phyloP scores from a whole-genome alignment of 1,284 basidiomycete genomes.

The Fomitopsis schrenkii region DNA sequence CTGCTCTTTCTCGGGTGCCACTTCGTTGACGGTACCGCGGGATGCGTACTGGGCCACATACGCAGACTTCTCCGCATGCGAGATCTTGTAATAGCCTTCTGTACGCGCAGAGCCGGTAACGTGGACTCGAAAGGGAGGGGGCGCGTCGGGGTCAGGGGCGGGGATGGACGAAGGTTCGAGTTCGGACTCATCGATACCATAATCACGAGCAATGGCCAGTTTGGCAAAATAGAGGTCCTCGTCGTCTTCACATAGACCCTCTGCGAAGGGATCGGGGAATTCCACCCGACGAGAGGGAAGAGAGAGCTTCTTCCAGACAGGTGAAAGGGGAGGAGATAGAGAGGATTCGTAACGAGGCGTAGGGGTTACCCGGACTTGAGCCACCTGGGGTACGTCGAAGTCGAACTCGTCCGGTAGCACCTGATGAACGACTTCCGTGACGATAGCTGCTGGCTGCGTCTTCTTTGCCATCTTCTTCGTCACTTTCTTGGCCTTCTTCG shows the following conservation, averaged over 20 bases:
- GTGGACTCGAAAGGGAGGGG: conserved; percentile 60
- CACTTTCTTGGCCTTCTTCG: conserved; percentile 28
- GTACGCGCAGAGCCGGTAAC: conserved; percentile 83
- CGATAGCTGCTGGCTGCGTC: conserved; percentile 25
- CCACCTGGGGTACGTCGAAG: conserved; percentile 46
- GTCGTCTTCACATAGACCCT: conserved; percentile 77
- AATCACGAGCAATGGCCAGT: conserved; percentile 47
- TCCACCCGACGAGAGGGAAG: conserved; percentile 47
- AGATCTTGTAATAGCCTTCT: conserved; percentile 94
- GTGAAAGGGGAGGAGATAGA: conserved; percentile 35
- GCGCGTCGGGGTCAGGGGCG: conserved; percentile 26
- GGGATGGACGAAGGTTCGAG: conserved; percentile 28
- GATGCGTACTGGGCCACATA: conserved; percentile 81
- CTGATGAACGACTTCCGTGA: conserved; percentile 38
- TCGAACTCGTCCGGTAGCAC: conserved; percentile 47
- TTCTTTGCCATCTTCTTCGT: conserved; percentile 35
- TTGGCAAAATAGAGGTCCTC: conserved; percentile 89
- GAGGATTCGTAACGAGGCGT: conserved; percentile 39
- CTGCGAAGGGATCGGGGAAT: conserved; percentile 48
- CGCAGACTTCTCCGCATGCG: conserved; percentile 86
- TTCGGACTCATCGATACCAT: conserved; percentile 24
- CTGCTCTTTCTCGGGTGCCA: conserved; percentile 30
- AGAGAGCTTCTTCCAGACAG: conserved; percentile 15
- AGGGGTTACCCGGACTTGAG: conserved; percentile 43
- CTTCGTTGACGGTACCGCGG: conserved; percentile 40